These are phyloP conservation scores for Holtermannia corniformis DNA, from an alignment of 768 basidiomycete genomes.

Conservation along the genomic window DNA sequence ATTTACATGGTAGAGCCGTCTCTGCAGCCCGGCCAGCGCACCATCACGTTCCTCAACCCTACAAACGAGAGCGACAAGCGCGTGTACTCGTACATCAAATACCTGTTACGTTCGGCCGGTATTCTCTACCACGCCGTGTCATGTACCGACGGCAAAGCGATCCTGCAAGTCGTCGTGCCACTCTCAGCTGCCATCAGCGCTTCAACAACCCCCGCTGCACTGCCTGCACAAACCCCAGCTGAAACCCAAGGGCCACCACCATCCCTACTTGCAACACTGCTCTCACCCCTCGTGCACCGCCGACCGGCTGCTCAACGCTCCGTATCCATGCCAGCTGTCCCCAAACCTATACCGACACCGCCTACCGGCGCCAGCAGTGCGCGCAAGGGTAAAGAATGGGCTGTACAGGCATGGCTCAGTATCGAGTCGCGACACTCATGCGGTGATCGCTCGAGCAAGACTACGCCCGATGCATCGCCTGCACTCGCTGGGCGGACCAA, in stretches of 20 bases:
- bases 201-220: not conserved
- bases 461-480: not conserved
- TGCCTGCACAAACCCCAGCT: not conserved
- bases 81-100: slow-evolving; percentile 34
- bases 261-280: not conserved
- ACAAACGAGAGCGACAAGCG: slow-evolving; percentile 15
- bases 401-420: slow-evolving; percentile 17
- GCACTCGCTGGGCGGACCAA: not conserved
- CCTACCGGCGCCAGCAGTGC: not conserved
- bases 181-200: not conserved
- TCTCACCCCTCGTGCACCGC: not conserved
- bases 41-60: slow-evolving; percentile 19
- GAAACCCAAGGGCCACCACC: not conserved
- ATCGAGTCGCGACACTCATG: slow-evolving; percentile 11
- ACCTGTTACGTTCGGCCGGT: slow-evolving; percentile 32
- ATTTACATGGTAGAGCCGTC: slow-evolving; percentile 5
- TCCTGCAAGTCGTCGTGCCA: slow-evolving; percentile 8
- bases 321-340: slow-evolving; percentile 7
- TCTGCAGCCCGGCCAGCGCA: slow-evolving; percentile 8
- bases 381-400: slow-evolving; percentile 5
- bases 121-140: slow-evolving; percentile 33
- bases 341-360: not conserved
- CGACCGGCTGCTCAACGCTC: slow-evolving; percentile 1
- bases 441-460: not conserved
- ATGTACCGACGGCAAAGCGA: not conserved